Percentiles rank a stretch among this genome's conserved stretches.
Conservation (phyloP, 2,329 filamentous ascomycete species). For the Trichophyton benhamiae region DNA sequence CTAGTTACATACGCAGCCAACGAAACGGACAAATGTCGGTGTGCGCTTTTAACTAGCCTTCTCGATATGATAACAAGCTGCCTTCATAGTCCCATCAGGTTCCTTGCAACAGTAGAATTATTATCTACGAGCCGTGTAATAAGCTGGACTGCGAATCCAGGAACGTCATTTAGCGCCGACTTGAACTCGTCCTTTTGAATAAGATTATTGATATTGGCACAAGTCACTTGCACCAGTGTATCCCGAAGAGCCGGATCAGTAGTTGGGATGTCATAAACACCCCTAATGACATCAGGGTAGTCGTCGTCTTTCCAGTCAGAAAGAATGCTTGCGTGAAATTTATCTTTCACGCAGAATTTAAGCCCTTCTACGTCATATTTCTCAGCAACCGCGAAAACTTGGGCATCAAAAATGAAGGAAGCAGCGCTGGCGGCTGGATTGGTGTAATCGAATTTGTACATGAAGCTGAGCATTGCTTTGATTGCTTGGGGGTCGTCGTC, state of each 20-base stretch:
- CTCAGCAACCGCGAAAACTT: not conserved
- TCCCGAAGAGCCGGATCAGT: not conserved
- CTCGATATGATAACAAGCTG: too few species aligned
- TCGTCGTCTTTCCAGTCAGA: not conserved
- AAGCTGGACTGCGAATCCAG: not conserved
- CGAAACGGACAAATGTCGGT: too few species aligned
- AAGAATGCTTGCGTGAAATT: not conserved
- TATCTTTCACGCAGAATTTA: not conserved
- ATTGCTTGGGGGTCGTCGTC: conserved; percentile 15
- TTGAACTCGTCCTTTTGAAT: not conserved
- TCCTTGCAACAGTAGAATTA: too few species aligned
- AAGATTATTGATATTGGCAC: not conserved
- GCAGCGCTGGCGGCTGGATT: not conserved
- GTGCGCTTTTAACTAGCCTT: too few species aligned
- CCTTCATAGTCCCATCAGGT: too few species aligned
- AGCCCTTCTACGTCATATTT: not conserved
- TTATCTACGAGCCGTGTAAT: not conserved
- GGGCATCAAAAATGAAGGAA: not conserved
- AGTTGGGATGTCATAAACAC: not conserved
- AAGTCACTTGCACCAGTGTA: not conserved
- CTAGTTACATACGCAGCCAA: too few species aligned
- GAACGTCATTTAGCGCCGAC: not conserved
- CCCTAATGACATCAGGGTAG: not conserved
- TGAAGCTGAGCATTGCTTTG: conserved; percentile 18
- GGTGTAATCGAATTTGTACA: conserved; percentile 15